Conservation (phyloP, 176 grass and related monocot species). For the Hordeum vulgare region DNA sequence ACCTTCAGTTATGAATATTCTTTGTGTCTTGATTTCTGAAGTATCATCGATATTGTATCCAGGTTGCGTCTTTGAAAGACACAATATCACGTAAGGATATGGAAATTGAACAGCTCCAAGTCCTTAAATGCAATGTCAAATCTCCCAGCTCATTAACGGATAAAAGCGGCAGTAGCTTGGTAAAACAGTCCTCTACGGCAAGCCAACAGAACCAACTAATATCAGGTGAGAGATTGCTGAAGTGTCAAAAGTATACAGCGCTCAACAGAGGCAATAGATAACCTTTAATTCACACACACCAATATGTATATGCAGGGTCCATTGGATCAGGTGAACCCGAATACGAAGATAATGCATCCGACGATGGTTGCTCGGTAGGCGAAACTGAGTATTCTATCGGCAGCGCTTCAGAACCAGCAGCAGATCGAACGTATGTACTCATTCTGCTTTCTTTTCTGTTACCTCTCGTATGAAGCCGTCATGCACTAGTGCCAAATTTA, state of each 20-base stretch:
- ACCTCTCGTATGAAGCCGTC: not conserved
- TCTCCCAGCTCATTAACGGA: slow-evolving; percentile 34
- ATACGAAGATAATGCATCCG: slow-evolving; percentile 72
- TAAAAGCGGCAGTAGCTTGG: slow-evolving; percentile 23
- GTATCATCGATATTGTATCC: slow-evolving; percentile 1
- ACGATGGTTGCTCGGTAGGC: slow-evolving; percentile 50
- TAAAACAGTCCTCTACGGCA: slow-evolving; percentile 39
- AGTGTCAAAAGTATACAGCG: slow-evolving; percentile 25
- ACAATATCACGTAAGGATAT: slow-evolving; percentile 75
- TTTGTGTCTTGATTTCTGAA: slow-evolving; percentile 13
- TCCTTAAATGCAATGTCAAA: slow-evolving; percentile 51
- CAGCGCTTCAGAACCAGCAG: slow-evolving; percentile 42
- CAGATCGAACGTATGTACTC: slow-evolving; percentile 34
- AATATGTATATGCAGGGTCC: slow-evolving; percentile 24
- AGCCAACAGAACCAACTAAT: slow-evolving; percentile 34
- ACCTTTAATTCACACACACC: not conserved
- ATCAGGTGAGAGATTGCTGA: slow-evolving; percentile 16
- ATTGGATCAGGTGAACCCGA: slow-evolving; percentile 37
- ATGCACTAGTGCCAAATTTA: not conserved
- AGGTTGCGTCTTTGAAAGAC: slow-evolving; percentile 95
- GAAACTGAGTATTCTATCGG: slow-evolving; percentile 68
- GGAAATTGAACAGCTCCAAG: slow-evolving; percentile 79
- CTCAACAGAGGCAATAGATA: slow-evolving; percentile 24
- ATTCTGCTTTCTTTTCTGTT: not conserved
- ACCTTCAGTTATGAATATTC: not conserved